phyloP scores from a whole-genome alignment of 1,139 yeast genomes.

The Dujonia santamariae region DNA sequence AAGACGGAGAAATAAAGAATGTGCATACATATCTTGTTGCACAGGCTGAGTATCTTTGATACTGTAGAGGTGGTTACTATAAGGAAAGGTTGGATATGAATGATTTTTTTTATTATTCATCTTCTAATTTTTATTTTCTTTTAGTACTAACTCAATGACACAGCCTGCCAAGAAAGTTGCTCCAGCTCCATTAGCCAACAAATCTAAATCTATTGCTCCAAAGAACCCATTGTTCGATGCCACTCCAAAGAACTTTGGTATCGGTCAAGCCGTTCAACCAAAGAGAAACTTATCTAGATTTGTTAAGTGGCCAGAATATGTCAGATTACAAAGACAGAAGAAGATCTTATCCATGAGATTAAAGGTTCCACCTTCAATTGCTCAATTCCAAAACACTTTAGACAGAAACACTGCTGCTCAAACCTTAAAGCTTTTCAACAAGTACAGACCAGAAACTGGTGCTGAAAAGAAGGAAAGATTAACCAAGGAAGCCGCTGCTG shows the following conservation, averaged over 20 bases:
- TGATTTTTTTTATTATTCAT: constrained; percentile 15
- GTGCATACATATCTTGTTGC: constrained; percentile 40
- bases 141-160: constrained; percentile 58
- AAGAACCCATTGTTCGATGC: constrained; percentile 42
- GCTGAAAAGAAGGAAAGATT: constrained; percentile 99
- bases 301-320: constrained; percentile 98
- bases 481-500: constrained; percentile 97
- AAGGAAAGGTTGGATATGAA: constrained; percentile 13
- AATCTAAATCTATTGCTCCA: constrained; percentile 24
- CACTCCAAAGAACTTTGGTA: constrained; percentile 41
- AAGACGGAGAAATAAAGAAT: constrained; percentile 17
- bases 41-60: constrained; percentile 46
- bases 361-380: constrained; percentile 97
- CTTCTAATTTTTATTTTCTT: constrained; percentile 21
- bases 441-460: constrained; percentile 96
- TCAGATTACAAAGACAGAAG: constrained; percentile 83
- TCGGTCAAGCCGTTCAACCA: constrained; percentile 42
- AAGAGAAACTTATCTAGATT: constrained; percentile 71
- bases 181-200: constrained; percentile 50
- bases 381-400: constrained; percentile 92
- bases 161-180: constrained; percentile 56
- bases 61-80: constrained; percentile 37
- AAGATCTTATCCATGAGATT: constrained; percentile 91
- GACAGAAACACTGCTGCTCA: constrained; percentile 99
- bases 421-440: constrained; percentile 94